phyloP scores from a whole-genome alignment of 148 eudicot species.

The Linanthus parryae region DNA sequence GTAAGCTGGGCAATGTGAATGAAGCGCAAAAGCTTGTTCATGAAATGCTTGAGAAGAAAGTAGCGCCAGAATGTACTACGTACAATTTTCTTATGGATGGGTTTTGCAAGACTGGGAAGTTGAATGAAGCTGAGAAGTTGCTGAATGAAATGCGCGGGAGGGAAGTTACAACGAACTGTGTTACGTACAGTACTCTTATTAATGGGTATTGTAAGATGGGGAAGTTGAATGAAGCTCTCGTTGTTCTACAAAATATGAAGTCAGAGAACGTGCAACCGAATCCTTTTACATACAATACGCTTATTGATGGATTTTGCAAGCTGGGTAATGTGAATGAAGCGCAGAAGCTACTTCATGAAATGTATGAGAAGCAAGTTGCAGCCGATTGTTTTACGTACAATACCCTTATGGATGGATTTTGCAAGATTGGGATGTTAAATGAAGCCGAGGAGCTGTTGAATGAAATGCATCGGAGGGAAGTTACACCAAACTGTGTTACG shows the following conservation, averaged over 20 bases:
- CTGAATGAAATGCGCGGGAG: conserved; percentile 53
- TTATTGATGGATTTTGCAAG: conserved; percentile 35
- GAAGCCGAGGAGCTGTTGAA: conserved; percentile 42
- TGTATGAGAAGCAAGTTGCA: conserved; percentile 31
- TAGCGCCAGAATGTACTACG: conserved; percentile 49
- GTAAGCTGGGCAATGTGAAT: conserved; percentile 60
- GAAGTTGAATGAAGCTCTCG: conserved; percentile 55
- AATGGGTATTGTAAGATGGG: conserved; percentile 67
- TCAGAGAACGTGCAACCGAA: too few species aligned
- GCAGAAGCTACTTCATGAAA: conserved; percentile 24
- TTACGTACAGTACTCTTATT: conserved; percentile 71
- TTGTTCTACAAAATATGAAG: too few species aligned
- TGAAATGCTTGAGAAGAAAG: conserved; percentile 58
- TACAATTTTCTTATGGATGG: conserved; percentile 78
- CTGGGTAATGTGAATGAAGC: conserved; percentile 33
- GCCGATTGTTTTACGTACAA: conserved; percentile 40
- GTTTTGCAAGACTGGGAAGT: conserved; percentile 48
- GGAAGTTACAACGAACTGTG: conserved; percentile 49
- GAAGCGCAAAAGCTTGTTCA: conserved; percentile 60
- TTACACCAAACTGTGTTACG: conserved; percentile 38
- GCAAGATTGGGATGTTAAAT: conserved; percentile 30
- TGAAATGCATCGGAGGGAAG: conserved; percentile 39
- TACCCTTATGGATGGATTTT: conserved; percentile 48
- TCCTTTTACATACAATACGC: conserved; percentile 42
- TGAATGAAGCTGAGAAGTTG: conserved; percentile 39